These are phyloP conservation scores for Heliamphora exappendiculata DNA, from an alignment of 148 eudicot species.

Conservation along the genomic window DNA sequence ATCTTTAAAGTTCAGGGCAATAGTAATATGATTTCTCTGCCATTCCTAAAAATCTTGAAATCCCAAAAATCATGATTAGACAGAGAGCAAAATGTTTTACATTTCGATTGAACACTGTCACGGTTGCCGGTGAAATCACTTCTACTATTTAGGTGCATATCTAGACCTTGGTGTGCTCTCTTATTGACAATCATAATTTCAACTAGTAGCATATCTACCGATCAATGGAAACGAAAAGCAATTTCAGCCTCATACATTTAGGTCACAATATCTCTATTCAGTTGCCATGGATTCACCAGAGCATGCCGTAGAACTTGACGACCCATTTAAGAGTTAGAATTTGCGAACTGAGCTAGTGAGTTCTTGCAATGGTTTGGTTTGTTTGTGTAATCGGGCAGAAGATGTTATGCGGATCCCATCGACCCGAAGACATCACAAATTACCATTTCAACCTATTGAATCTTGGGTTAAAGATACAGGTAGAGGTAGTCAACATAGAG, in stretches of 20 bases:
- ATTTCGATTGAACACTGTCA: not conserved
- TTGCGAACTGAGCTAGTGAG: constrained; percentile 23
- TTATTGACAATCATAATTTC: not conserved
- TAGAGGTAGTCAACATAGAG: not conserved
- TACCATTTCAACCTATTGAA: no score
- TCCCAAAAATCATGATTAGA: not conserved
- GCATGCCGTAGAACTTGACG: constrained; percentile 13
- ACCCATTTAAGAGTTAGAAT: constrained; percentile 10
- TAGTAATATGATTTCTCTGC: no score
- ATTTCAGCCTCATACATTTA: not conserved
- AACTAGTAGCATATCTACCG: not conserved
- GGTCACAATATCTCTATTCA: not conserved
- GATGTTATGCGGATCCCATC: constrained; percentile 1
- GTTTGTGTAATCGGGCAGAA: not conserved
- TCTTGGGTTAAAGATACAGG: no score
- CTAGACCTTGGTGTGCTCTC: not conserved
- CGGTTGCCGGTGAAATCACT: not conserved
- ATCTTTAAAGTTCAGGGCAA: no score
- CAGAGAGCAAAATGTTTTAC: not conserved
- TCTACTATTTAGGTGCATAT: not conserved
- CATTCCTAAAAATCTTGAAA: not conserved
- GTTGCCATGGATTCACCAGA: constrained; percentile 19
- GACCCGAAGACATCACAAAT: not conserved
- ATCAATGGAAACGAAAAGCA: not conserved
- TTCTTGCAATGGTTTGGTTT: constrained; percentile 17